phyloP scores from a whole-genome alignment of 1,284 basidiomycete species.

The Prillingera fragicola region DNA sequence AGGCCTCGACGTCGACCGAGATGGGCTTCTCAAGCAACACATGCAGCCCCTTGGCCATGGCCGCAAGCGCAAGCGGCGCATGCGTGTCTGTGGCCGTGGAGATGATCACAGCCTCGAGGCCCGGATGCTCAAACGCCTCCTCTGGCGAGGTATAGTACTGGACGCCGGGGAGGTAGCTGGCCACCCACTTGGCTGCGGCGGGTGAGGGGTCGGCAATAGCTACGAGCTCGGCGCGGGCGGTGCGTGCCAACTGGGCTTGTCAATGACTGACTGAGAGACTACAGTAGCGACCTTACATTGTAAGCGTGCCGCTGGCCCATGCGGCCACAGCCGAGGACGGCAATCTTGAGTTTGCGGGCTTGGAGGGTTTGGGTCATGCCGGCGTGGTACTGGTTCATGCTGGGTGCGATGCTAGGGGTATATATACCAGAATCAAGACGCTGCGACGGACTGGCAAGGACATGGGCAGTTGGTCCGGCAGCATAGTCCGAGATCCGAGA shows the following conservation, averaged over 20 bases:
- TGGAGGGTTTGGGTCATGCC: too few relatives aligned
- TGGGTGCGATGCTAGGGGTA: too few relatives aligned
- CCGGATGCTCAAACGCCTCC: not conserved
- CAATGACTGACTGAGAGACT: too few relatives aligned
- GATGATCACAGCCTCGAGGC: not conserved
- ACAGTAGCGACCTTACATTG: conserved; percentile 10
- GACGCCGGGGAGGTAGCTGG: not conserved
- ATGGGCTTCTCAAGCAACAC: conserved; percentile 34
- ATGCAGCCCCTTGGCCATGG: conserved; percentile 4
- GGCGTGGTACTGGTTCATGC: too few relatives aligned
- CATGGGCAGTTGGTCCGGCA: too few relatives aligned
- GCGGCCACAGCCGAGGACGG: conserved; percentile 16
- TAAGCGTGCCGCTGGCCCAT: conserved; percentile 21
- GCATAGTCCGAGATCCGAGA: too few relatives aligned
- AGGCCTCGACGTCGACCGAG: conserved; percentile 22
- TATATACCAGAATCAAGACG: too few relatives aligned
- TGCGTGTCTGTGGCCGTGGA: not conserved
- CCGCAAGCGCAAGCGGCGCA: not conserved
- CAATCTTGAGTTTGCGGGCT: conserved; percentile 6
- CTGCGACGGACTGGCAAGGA: too few relatives aligned
- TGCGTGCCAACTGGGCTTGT: not conserved
- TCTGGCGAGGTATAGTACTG: not conserved
- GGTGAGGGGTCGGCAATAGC: conserved; percentile 13
- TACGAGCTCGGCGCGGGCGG: conserved; percentile 18
- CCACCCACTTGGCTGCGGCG: not conserved